Evolutionary conservation across 2,329 filamentous ascomycete genomes (phyloP).

Genomic region (Cladophialophora chaetospira): DNA sequence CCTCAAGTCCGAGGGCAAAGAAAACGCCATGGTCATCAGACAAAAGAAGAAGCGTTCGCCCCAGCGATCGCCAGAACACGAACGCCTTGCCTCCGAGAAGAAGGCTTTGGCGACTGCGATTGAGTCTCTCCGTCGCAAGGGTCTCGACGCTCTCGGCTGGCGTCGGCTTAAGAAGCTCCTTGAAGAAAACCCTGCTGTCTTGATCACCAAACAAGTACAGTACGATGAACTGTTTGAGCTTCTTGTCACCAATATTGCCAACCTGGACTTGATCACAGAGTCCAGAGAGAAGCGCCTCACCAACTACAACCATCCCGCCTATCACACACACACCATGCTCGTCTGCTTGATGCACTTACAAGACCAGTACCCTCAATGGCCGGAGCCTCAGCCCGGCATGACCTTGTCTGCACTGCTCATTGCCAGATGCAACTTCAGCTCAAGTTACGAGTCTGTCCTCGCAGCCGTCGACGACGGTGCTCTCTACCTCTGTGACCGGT

Average conservation of each 20-base stretch:
- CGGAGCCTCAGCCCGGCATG: constrained; percentile 31
- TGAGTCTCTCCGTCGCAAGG: constrained; percentile 25
- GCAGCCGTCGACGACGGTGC: constrained; percentile 24
- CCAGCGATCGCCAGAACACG: constrained; percentile 15
- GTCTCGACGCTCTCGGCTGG: constrained; percentile 27
- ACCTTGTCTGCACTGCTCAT: constrained; percentile 27
- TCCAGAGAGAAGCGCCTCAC: constrained; percentile 16
- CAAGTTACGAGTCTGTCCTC: constrained; percentile 18
- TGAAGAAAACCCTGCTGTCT: constrained; percentile 22
- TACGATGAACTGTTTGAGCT: constrained; percentile 29
- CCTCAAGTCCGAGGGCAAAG: constrained; percentile 27
- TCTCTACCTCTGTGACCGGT: constrained; percentile 15
- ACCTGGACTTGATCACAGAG: constrained; percentile 23
- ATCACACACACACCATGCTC: constrained; percentile 30
- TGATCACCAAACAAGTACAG: constrained; percentile 28
- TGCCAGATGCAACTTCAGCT: constrained; percentile 27
- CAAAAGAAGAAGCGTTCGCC: constrained; percentile 21
- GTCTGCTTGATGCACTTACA: constrained; percentile 25
- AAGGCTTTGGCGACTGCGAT: constrained; percentile 21
- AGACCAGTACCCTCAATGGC: constrained; percentile 28
- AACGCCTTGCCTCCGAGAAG: constrained; percentile 26
- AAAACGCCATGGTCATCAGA: constrained; percentile 25
- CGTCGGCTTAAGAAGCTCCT: constrained; percentile 30
- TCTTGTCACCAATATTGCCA: constrained; percentile 22
- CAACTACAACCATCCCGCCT: constrained; percentile 27